phyloP scores from a whole-genome alignment of 768 basidiomycete genomes.

The Leucosporidium creatinivorum region DNA sequence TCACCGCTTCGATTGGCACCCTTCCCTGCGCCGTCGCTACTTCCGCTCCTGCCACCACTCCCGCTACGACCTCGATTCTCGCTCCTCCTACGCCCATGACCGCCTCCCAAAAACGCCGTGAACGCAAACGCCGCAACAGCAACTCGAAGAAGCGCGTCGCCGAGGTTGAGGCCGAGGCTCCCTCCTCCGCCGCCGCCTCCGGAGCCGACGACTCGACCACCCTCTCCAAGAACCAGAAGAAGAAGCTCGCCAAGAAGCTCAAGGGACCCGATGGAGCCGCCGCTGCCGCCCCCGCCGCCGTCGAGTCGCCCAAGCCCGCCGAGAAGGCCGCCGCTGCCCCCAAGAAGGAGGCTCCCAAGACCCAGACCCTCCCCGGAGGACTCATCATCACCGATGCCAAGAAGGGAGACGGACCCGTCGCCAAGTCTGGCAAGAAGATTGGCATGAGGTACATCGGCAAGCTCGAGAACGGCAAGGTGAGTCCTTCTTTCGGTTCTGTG shows the following conservation, averaged over 20 bases:
- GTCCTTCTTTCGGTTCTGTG: neutral
- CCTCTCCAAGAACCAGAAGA: slow-evolving; percentile 41
- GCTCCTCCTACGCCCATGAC: neutral
- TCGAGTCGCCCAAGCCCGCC: slow-evolving; percentile 22
- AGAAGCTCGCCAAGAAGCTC: slow-evolving; percentile 46
- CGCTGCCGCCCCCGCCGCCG: slow-evolving; percentile 23
- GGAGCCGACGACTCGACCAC: slow-evolving; percentile 16
- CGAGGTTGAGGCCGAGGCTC: slow-evolving; percentile 15
- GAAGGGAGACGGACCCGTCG: slow-evolving; percentile 71
- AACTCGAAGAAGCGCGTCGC: slow-evolving; percentile 33
- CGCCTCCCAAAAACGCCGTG: neutral
- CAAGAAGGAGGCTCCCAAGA: slow-evolving; percentile 37
- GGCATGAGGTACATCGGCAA: slow-evolving; percentile 91
- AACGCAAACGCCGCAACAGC: neutral
- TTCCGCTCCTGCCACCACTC: neutral
- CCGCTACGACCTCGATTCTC: neutral
- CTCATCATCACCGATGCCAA: slow-evolving; percentile 70
- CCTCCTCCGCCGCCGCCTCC: slow-evolving; percentile 23
- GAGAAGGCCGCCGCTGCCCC: slow-evolving; percentile 43
- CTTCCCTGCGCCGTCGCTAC: no score
- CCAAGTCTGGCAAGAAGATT: slow-evolving; percentile 75
- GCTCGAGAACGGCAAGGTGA: slow-evolving; percentile 49
- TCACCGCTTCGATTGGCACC: no score
- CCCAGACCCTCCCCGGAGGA: slow-evolving; percentile 55
- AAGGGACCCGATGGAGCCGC: slow-evolving; percentile 31